Conservation (phyloP, 192 early-diverging fungal species). For the Entophlyctis helioformis region DNA sequence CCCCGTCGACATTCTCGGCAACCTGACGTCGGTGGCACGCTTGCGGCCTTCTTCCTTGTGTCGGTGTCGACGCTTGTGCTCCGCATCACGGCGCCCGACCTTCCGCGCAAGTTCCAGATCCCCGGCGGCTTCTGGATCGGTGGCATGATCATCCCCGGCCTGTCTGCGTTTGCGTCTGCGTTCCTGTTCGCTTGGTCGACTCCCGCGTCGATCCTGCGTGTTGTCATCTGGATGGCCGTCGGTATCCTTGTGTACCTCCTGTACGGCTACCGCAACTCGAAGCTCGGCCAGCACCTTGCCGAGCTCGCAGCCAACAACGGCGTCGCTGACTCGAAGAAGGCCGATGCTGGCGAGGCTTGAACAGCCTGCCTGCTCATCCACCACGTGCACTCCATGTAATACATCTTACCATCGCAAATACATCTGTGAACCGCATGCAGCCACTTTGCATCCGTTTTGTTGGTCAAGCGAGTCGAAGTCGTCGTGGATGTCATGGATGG, state of each 20-base stretch:
- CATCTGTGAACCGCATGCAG: too few species aligned
- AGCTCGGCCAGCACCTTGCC: too few species aligned
- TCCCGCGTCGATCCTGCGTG: conserved; percentile 49
- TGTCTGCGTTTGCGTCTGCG: conserved; percentile 46
- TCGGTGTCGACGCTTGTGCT: conserved; percentile 64
- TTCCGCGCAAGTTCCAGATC: conserved; percentile 56
- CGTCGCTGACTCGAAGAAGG: too few species aligned
- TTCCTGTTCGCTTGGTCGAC: conserved; percentile 53
- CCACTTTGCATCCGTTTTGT: too few species aligned
- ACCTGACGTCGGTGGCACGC: conserved; percentile 29
- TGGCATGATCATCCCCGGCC: conserved; percentile 50
- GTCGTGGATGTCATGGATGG: too few species aligned
- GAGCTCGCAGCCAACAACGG: too few species aligned
- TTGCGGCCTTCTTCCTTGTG: conserved; percentile 73
- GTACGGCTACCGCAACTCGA: conserved; percentile 55
- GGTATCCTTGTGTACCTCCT: conserved; percentile 64
- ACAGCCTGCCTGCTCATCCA: too few species aligned
- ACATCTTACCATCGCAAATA: too few species aligned
- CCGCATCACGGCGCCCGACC: conserved; percentile 56
- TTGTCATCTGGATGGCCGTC: conserved; percentile 66
- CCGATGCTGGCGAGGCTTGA: too few species aligned
- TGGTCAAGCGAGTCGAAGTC: too few species aligned
- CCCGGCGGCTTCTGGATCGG: conserved; percentile 47
- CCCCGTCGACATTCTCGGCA: conserved; percentile 36
- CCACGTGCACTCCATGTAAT: too few species aligned